Percentiles rank a stretch among this genome's conserved stretches.
phyloP scores from a whole-genome alignment of 2,329 filamentous ascomycete species.

The Fusarium aywerte region DNA sequence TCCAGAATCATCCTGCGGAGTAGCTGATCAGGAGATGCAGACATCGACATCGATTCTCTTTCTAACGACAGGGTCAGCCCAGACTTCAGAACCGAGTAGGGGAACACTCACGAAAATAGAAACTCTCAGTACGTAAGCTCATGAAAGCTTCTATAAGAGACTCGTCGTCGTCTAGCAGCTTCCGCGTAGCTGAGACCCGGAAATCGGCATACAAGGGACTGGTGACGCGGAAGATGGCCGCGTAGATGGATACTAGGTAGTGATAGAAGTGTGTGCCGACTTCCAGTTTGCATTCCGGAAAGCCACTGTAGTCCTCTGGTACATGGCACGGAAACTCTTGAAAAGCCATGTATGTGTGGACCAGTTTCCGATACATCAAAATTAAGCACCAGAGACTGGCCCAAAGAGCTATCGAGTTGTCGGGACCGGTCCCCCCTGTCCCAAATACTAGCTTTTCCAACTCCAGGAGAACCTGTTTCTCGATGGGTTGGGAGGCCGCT shows the following conservation, averaged over 20 bases:
- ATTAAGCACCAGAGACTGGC: slow-evolving; percentile 46
- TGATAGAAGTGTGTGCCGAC: slow-evolving; percentile 46
- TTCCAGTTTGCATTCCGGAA: slow-evolving; percentile 45
- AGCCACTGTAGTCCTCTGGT: slow-evolving; percentile 46
- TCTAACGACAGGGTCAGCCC: slow-evolving; percentile 34
- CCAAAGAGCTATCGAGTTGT: slow-evolving; percentile 45
- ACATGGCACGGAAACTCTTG: slow-evolving; percentile 47
- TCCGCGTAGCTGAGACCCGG: slow-evolving; percentile 38
- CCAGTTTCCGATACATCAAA: slow-evolving; percentile 46
- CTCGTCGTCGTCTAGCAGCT: slow-evolving; percentile 41
- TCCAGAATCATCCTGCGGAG: slow-evolving; percentile 46
- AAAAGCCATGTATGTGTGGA: slow-evolving; percentile 46
- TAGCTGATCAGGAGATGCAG: slow-evolving; percentile 43
- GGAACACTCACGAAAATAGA: slow-evolving; percentile 44
- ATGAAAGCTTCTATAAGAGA: slow-evolving; percentile 42
- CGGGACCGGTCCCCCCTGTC: slow-evolving; percentile 37
- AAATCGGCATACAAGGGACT: slow-evolving; percentile 46
- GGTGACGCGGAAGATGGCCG: slow-evolving; percentile 44
- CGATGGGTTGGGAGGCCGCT: slow-evolving; percentile 43
- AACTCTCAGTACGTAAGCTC: slow-evolving; percentile 46
- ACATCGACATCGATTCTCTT: slow-evolving; percentile 45
- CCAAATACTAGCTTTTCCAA: slow-evolving; percentile 46
- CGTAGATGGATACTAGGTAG: slow-evolving; percentile 46
- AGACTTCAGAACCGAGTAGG: background rate
- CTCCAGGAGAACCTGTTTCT: slow-evolving; percentile 43